phyloP scores from a whole-genome alignment of 2,329 filamentous ascomycete genomes.

The Penicillium fuscoglaucum region DNA sequence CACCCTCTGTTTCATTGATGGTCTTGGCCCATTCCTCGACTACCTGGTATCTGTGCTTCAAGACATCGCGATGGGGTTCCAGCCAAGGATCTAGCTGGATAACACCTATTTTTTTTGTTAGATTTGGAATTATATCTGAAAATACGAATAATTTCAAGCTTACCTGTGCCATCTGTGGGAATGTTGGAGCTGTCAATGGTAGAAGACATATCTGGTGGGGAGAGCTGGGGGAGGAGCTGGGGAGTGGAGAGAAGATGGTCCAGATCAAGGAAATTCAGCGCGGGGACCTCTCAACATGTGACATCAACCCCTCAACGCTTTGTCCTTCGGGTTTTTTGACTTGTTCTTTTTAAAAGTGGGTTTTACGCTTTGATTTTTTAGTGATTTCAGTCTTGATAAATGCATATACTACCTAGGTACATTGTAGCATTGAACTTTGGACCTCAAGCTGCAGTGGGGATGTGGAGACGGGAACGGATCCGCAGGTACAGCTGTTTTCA shows the following conservation, averaged over 20 bases:
- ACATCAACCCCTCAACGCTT: constrained; percentile 20
- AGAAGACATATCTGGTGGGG: constrained; percentile 8
- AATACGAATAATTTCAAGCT: constrained; percentile 3
- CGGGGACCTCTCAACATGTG: constrained; percentile 16
- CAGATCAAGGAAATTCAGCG: constrained; percentile 14
- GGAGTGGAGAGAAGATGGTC: constrained; percentile 3
- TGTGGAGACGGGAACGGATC: constrained; percentile 12
- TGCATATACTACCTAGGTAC: background rate
- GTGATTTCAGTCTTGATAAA: too few relatives aligned
- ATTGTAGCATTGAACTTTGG: background rate
- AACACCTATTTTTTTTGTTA: constrained; percentile 62
- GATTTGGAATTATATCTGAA: background rate
- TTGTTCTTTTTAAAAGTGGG: background rate
- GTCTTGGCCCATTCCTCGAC: constrained; percentile 83
- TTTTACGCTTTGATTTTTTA: background rate
- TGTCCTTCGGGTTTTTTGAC: constrained; percentile 1
- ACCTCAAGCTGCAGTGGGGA: constrained; percentile 3
- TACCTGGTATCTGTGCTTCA: constrained; percentile 74
- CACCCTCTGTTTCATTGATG: constrained; percentile 81
- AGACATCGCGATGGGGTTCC: constrained; percentile 73
- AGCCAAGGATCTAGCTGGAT: constrained; percentile 87
- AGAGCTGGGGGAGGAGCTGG: constrained; percentile 4
- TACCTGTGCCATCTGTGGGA: constrained; percentile 27
- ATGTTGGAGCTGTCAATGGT: constrained; percentile 4
- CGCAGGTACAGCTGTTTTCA: constrained; percentile 3